phyloP scores from a whole-genome alignment of 2,329 filamentous ascomycete species.

The Penicillium sclerotigenum region DNA sequence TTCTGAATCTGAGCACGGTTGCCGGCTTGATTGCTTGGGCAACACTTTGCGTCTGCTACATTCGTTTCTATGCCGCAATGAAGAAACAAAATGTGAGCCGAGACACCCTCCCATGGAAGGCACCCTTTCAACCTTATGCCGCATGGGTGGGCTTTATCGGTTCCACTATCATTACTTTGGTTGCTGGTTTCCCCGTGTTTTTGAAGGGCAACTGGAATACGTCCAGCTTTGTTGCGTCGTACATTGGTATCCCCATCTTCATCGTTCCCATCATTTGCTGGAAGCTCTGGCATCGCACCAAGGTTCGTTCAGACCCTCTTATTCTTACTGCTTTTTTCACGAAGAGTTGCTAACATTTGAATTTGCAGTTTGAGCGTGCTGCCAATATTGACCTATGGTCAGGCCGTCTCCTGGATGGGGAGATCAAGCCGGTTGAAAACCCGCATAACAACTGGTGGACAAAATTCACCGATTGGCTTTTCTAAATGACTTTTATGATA shows the following conservation, averaged over 20 bases:
- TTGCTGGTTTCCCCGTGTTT: slow-evolving; percentile 63
- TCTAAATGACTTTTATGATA: slow-evolving; percentile 14
- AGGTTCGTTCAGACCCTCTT: slow-evolving; percentile 26
- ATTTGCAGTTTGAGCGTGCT: slow-evolving; percentile 24
- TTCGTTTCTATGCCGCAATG: slow-evolving; percentile 52
- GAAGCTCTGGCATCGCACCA: slow-evolving; percentile 41
- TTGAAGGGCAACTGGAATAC: slow-evolving; percentile 34
- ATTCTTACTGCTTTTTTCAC: background rate
- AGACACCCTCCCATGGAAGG: slow-evolving; percentile 48
- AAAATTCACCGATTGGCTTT: slow-evolving; percentile 28
- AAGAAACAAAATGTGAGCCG: slow-evolving; percentile 39
- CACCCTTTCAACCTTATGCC: slow-evolving; percentile 57
- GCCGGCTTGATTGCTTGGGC: slow-evolving; percentile 51
- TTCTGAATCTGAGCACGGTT: slow-evolving; percentile 46
- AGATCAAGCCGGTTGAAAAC: slow-evolving; percentile 20
- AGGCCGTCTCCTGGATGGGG: slow-evolving; percentile 32
- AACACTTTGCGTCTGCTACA: slow-evolving; percentile 43
- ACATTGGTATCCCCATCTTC: slow-evolving; percentile 44
- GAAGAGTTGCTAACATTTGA: background rate
- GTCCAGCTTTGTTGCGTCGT: slow-evolving; percentile 40
- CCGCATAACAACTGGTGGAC: slow-evolving; percentile 20
- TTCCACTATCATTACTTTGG: slow-evolving; percentile 59
- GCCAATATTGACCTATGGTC: slow-evolving; percentile 32
- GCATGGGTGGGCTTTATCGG: slow-evolving; percentile 59
- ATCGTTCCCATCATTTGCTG: slow-evolving; percentile 43